Conservation (phyloP, 2,329 filamentous ascomycete genomes). For the Lasiodiplodia citricola region DNA sequence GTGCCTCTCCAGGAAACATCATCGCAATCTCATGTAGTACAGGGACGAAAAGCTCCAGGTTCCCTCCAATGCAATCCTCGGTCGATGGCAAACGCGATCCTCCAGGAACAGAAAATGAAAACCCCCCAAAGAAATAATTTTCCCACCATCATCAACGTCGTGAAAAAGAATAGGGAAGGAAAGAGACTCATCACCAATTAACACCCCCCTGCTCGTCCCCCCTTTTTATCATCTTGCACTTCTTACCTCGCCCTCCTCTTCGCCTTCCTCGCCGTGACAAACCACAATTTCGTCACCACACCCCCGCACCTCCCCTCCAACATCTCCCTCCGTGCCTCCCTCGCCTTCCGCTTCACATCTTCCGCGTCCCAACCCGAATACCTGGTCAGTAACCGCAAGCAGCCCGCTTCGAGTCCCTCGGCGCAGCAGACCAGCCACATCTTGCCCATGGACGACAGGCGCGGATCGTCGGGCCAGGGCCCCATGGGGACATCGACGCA, state of each 20-base stretch:
- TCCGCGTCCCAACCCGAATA: constrained; percentile 41
- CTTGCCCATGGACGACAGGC: constrained; percentile 46
- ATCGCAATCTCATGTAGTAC: not conserved
- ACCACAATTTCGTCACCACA: constrained; percentile 11
- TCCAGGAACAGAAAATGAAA: not conserved
- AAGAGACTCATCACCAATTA: not conserved
- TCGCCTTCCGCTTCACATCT: constrained; percentile 32
- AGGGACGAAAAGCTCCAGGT: not conserved
- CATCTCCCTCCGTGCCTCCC: constrained; percentile 10
- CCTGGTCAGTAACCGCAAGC: constrained; percentile 44
- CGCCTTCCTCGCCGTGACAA: constrained; percentile 21
- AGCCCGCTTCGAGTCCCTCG: constrained; percentile 48
- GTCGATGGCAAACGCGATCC: too few relatives aligned
- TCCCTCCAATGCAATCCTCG: not conserved
- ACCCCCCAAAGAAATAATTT: not conserved
- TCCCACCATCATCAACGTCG: not conserved
- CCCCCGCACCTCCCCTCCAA: constrained; percentile 15
- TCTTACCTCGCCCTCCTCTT: not conserved
- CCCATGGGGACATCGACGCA: constrained; percentile 47
- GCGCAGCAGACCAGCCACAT: constrained; percentile 48
- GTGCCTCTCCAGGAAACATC: not conserved
- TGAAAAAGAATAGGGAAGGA: not conserved
- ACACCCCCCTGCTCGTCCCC: not conserved
- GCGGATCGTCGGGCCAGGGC: constrained; percentile 43
- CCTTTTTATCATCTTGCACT: not conserved